Conservation (phyloP, 2,329 filamentous ascomycete species). For the Chalaropsis ovoidea region DNA sequence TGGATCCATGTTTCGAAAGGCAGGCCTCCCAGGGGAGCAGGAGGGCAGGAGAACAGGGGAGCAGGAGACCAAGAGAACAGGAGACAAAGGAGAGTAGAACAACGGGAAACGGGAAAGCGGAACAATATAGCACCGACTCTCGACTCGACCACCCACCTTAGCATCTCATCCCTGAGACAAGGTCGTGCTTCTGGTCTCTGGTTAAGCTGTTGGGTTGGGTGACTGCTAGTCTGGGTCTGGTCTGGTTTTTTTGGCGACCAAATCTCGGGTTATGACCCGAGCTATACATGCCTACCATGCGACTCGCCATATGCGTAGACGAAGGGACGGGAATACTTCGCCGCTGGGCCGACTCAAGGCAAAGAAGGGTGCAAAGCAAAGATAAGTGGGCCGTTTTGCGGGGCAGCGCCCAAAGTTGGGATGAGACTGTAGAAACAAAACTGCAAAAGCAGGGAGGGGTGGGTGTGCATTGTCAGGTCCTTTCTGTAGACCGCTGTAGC, state of each 20-base stretch:
- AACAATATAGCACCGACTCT: too few species aligned
- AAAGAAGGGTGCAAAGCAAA: not conserved
- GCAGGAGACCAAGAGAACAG: not conserved
- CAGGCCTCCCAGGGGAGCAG: constrained; percentile 2
- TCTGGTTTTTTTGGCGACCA: not conserved
- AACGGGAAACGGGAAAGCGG: too few species aligned
- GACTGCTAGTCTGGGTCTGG: too few species aligned
- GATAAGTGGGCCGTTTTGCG: not conserved
- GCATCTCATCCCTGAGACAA: too few species aligned
- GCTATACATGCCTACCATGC: not conserved
- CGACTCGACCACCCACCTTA: too few species aligned
- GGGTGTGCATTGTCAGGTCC: too few species aligned
- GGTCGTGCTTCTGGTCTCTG: too few species aligned
- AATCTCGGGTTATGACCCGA: constrained; percentile 1
- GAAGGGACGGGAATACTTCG: not conserved
- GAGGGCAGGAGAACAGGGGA: not conserved
- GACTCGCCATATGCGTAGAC: not conserved
- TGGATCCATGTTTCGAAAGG: not conserved
- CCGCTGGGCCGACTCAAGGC: not conserved
- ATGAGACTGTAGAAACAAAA: not conserved
- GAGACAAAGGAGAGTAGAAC: too few species aligned
- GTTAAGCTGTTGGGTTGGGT: too few species aligned
- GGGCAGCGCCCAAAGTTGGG: not conserved
- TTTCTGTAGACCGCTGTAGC: too few species aligned
- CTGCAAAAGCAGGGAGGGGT: not conserved